Evolutionary conservation across 768 basidiomycete species (phyloP), one percentile per base, ranked within the genome.

Genomic region (Pisolithus microcarpus): DNA sequence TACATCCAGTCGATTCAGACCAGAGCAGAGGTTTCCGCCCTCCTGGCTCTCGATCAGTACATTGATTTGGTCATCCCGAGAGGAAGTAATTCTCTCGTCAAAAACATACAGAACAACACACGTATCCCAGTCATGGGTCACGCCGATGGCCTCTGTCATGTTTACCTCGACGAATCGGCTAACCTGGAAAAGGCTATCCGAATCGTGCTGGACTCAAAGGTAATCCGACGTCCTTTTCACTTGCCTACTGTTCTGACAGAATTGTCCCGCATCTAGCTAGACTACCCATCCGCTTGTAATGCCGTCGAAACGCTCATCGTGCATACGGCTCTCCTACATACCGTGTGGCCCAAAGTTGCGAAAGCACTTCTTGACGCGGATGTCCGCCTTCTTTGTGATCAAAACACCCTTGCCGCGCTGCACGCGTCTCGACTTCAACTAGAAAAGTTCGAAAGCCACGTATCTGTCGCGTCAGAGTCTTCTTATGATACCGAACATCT

Each of bases 51-150:
- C 60, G 95, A 98, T 65, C 79, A 79, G 43, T 94, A 91, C 68
- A 97, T 99, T 61, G 94, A 98, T 68, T 76, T 99, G 19, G 94
- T 98, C 48, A 97, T 98, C 64, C 96, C 96, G 1, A 76, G 96
- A 49, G 96, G 96, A 6, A 93, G 94, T 62, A 95, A 95, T 58
- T 79, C 77, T 55, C 81, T 99, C 11, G 96, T 98, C 24, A 76
- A 72, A 58, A 87, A 74, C 65, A 96, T 99, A 52, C 91, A 98
- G 65, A 86, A 87, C 51, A 81, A 74, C 56, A 96, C 95, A 0
- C 77, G 87, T 52, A 98, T 99, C 53, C 87, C 96, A 2, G 96
- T 99, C 40, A 97, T 99, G 93, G 96, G 96, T 1, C 96, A 99
- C 62, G 94, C 96, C 7, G 96, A 99, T 67, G 96, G 96, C 1